phyloP scores from a whole-genome alignment of 2,329 filamentous ascomycete genomes.

The Chalaropsis thielavioides region DNA sequence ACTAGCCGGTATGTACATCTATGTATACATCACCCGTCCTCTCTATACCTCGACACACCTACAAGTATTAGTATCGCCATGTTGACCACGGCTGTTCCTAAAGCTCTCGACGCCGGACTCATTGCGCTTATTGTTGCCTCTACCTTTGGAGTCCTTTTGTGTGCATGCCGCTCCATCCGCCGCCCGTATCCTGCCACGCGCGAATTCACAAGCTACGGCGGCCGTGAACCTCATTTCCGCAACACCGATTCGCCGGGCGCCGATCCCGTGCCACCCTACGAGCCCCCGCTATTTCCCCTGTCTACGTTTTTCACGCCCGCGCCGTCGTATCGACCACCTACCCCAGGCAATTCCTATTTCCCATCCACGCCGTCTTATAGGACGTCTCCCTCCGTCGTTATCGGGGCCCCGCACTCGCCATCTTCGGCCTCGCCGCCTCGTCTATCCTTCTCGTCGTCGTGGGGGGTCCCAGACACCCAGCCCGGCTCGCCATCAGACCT shows the following conservation, averaged over 20 bases:
- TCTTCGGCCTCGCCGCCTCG: neutral
- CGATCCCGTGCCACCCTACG: slow-evolving; percentile 17
- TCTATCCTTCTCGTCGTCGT: neutral
- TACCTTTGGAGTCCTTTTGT: slow-evolving; percentile 15
- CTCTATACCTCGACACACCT: neutral
- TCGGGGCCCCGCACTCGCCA: neutral
- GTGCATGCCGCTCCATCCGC: slow-evolving; percentile 9
- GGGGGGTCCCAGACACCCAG: neutral
- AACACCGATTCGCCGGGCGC: slow-evolving; percentile 8
- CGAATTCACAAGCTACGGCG: neutral
- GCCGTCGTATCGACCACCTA: neutral
- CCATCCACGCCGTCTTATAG: neutral
- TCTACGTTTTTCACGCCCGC: slow-evolving; percentile 5
- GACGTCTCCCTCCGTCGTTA: neutral
- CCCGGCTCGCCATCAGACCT: neutral
- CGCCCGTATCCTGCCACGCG: slow-evolving; percentile 6
- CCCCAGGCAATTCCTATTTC: neutral
- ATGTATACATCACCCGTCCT: neutral
- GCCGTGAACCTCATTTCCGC: neutral
- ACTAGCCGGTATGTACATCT: neutral
- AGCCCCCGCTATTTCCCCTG: slow-evolving; percentile 8
- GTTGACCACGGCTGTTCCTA: neutral
- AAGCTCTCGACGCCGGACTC: slow-evolving; percentile 11
- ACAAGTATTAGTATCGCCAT: slow-evolving; percentile 1
- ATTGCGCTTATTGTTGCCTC: slow-evolving; percentile 13